A percentile compares a stretch with the other conserved stretches of the same genome.
phyloP scores from a whole-genome alignment of 352 stramenopile species.

The Phytopythium helicoides region DNA sequence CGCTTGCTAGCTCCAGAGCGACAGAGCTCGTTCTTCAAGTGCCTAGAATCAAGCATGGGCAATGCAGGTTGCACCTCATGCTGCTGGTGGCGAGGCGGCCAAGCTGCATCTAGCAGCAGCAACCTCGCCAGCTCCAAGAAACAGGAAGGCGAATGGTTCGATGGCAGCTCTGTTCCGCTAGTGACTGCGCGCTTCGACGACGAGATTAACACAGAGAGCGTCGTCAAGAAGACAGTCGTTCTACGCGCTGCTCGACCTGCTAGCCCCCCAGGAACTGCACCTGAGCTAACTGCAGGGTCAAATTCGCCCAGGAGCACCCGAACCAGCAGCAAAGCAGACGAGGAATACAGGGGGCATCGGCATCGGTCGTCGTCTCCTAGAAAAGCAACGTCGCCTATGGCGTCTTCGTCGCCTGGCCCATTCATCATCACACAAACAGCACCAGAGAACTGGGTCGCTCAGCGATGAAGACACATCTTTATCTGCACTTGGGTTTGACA shows the following conservation, averaged over 20 bases:
- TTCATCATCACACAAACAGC: no score
- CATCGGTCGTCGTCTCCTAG: no score
- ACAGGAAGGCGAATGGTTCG: constrained; percentile 48
- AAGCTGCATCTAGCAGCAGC: neutral
- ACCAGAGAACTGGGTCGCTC: no score
- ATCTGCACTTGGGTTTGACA: no score
- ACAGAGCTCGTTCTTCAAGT: no score
- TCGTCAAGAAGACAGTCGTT: constrained; percentile 58
- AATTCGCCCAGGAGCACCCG: constrained; percentile 4
- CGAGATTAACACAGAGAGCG: constrained; percentile 20
- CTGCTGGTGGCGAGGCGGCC: constrained; percentile 3
- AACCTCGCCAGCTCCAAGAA: constrained; percentile 16
- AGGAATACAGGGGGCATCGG: no score
- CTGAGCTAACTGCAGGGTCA: constrained; percentile 1
- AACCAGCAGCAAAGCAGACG: constrained; percentile 9
- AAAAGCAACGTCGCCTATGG: no score
- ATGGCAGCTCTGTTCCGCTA: constrained; percentile 61
- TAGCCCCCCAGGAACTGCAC: constrained; percentile 5
- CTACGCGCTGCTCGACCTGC: constrained; percentile 37
- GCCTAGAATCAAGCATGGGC: constrained; percentile 1
- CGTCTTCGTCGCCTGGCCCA: no score
- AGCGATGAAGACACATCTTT: no score
- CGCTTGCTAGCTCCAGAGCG: no score
- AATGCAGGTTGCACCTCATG: constrained; percentile 8
- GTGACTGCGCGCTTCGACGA: constrained; percentile 43